Base-by-base conservation (phyloP, 768 basidiomycete species). In the Leucogyrophana mollusca region DNA sequence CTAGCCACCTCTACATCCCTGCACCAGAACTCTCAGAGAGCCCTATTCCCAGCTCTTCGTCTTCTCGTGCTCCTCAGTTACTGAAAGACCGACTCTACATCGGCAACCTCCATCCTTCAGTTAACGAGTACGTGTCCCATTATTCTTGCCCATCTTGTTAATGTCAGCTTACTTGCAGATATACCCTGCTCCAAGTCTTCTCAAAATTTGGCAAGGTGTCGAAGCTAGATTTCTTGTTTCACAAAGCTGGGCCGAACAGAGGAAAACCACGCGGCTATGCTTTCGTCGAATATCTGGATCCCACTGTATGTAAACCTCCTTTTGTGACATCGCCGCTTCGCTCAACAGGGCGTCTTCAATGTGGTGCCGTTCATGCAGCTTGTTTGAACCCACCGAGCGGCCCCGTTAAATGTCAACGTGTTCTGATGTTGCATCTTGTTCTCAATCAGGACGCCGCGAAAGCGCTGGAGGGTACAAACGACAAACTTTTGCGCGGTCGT, bases 221-320 rank as follows among this genome's bases (percentile, higher is more conserved):
- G 17, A 91, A 93, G 55, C 78, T 97, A 42, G 96, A 99, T 66
- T 97, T 84, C 65, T 76, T 97, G 52, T 97, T 97, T 60, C 94
- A 99, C 75, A 97, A 95, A 68, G 73, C 87, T 0, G 96, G 95
- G 0, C 76, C 83, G 10, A 67, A 85, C 58, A 94, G 86, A 61
- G 96, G 96, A 14, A 96, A 90, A 63, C 94, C 96, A 1, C 76
- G 94, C 10, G 95, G 96, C 4, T 98, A 95, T 65, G 94, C 94
- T 0, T 99, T 98, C 56, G 69, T 99, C 25, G 91, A 97, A 69
- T 97, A 84, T 58, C 74, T 74, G 23, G 78, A 78, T 35, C 76
- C 83, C 69, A 80, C 83, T 69, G 95, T 98, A 69, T 74, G 90
- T 84, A 42, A 17, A 20, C 20, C 51, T 24, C 8, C 40, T 38